Base-by-base conservation (phyloP, 2,329 filamentous ascomycete species). In the Teratosphaeria nubilosa region DNA sequence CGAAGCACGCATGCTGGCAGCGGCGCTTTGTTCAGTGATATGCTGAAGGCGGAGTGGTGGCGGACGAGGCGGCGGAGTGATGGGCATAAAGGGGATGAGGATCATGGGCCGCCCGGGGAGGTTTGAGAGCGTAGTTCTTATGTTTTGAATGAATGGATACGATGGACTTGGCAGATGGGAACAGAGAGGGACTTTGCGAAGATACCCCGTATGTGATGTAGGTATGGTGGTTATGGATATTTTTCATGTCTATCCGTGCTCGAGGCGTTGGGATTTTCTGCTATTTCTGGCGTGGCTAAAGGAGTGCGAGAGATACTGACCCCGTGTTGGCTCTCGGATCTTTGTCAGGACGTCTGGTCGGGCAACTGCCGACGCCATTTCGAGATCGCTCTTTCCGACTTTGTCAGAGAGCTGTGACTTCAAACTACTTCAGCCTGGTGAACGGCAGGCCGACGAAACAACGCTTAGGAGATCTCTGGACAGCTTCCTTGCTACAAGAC, bases 11-110 rank as follows among this genome's bases (percentile, higher is more conserved):
- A 65, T 51, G 60, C 61, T 7, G 62, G 62, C 25, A 62, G 67
- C 7, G 62, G 65, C n/a, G 68, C 68, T 10, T 55, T 70, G 51
- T 70, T 70, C 56, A 66, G 64, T 30, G 68, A 70, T 55, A 55
- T 70, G 58, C 56, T 70, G 30, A 66, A 62, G 51, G 57, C 58
- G 11, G 63, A 66, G 37, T 70, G 68, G 68, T 70, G 68, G 68
- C 56, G 57, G 9, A 62, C 59, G 32, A 62, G 60, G 56, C 55
- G 62, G 56, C 13, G 51, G 5, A 34, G 31, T 53, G 51, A 48
- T 16, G 41, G 41, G 5, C 41, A 48, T 22, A 48, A 24, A 22
- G 41, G 3, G 7, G 41, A 22, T n/a, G 41, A 48, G n/a, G 41
- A n/a, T n/a, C 14, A 20, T n/a, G 41, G n/a, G 41, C 41, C 41